Base-by-base conservation (phyloP, 129 eudicot genomes). In the Chrysanthemum makinoi region DNA sequence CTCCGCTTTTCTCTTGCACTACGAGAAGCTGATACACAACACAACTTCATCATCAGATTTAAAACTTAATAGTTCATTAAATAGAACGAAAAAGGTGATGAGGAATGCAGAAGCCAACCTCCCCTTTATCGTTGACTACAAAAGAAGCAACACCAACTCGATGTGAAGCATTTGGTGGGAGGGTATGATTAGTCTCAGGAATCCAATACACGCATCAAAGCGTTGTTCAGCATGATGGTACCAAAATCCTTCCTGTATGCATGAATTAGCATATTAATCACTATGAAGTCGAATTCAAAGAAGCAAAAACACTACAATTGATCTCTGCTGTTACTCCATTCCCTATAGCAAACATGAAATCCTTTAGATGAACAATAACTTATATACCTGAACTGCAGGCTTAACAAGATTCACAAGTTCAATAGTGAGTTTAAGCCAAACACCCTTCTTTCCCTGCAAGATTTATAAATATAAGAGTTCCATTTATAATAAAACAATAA, bases 121-220 rank as follows among this genome's bases (percentile, higher is more conserved):
- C n/a, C n/a, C n/a, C n/a, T n/a, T n/a, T n/a, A n/a, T n/a, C n/a
- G n/a, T n/a, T n/a, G n/a, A 74, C 43, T 43, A 83, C 80, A 67
- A 86, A 79, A 43, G 87, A 77, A 73, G 83, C 83, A 74, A 86
- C 78, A 54, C 90, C 81, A 30, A 86, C 90, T 51, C 81, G 80
- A 66, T 86, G 90, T 3, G 90, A 86, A 62, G 90, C 90, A 74
- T 87, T 87, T 16, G 84, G 79, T 7, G 92, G 92, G 65, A 87
- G 66, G 19, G 89, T 84, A 66, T 62, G 44, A 9, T 55, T 46
- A 28, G 77, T 81, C 70, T 70, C 3, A 6, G 86, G 86, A 73
- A 87, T 83, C 92, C 92, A 87, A 64, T 81, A 77, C 47, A 74
- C 86, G 88, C 92, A 87, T 87, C 66, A 87, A 49, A 69, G 76